phyloP scores from a whole-genome alignment of 495 filamentous ascomycete species.

The Penicillium argentinense region DNA sequence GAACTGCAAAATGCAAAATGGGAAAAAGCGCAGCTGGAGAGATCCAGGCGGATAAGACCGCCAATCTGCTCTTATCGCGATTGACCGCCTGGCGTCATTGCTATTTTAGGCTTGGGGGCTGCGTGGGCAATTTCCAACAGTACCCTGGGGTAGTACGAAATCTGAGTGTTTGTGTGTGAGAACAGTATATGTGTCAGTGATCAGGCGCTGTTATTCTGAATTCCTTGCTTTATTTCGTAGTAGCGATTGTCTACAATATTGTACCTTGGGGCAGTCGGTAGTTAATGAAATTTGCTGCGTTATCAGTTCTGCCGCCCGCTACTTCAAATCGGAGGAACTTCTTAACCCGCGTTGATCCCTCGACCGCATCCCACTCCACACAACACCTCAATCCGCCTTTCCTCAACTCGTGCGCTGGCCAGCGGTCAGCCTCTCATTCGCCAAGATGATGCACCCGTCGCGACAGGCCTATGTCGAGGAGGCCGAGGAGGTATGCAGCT shows the following conservation, averaged over 20 bases:
- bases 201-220: too few relatives aligned
- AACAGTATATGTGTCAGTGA: too few relatives aligned
- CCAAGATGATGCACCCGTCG: slow-evolving; percentile 82
- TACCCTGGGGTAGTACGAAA: too few relatives aligned
- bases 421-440: slow-evolving; percentile 2
- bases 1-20: slow-evolving; percentile 21
- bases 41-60: not conserved
- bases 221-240: too few relatives aligned
- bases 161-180: too few relatives aligned
- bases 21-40: slow-evolving; percentile 14
- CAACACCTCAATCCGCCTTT: not conserved
- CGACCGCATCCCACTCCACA: not conserved
- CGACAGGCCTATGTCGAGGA: slow-evolving; percentile 97
- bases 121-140: too few relatives aligned
- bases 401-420: not conserved
- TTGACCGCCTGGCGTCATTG: slow-evolving; percentile 37
- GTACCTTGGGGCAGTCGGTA: too few relatives aligned
- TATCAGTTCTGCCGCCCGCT: slow-evolving; percentile 28
- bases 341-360: slow-evolving; percentile 4
- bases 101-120: too few relatives aligned
- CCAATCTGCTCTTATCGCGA: slow-evolving; percentile 12
- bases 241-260: too few relatives aligned
- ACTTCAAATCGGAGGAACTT: slow-evolving; percentile 4
- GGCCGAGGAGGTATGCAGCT: slow-evolving; percentile 65
- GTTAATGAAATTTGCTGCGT: too few relatives aligned